Percentiles rank a stretch among this genome's conserved stretches.
Conservation (phyloP, 2,329 filamentous ascomycete species). For the Colletotrichum destructivum region DNA sequence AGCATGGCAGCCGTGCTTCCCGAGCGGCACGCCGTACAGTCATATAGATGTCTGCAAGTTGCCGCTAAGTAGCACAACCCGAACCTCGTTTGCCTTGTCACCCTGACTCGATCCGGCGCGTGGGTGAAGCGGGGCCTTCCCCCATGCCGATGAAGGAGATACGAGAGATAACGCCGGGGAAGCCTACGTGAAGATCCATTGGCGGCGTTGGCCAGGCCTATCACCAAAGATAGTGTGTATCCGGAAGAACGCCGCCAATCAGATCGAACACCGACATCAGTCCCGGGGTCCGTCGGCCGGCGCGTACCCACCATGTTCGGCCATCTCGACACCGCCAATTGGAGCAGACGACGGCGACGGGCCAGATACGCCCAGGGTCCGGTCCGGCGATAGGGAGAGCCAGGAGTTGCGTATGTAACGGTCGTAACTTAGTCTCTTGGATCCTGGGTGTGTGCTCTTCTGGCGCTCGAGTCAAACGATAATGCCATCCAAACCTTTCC, state of each 20-base stretch:
- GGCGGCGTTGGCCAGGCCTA: conserved; percentile 42
- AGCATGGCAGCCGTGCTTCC: background rate
- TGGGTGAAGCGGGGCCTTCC: conserved; percentile 11
- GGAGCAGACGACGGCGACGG: background rate
- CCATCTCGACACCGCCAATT: conserved; percentile 33
- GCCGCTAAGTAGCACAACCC: background rate
- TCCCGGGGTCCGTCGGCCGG: background rate
- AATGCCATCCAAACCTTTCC: background rate
- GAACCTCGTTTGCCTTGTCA: background rate
- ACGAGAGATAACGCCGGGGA: conserved; percentile 44
- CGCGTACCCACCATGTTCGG: conserved; percentile 21
- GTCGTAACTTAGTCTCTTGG: no score
- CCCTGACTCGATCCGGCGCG: conserved; percentile 29
- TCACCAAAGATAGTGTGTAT: background rate
- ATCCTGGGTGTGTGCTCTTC: background rate
- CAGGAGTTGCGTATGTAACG: no score
- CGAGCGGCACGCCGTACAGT: conserved; percentile 8
- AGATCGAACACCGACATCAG: conserved; percentile 21
- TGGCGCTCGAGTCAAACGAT: background rate
- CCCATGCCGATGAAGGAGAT: conserved; percentile 18
- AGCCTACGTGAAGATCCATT: conserved; percentile 35
- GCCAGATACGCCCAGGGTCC: background rate
- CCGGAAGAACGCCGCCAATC: conserved; percentile 31
- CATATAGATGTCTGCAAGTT: conserved; percentile 14
- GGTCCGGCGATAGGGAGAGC: conserved; percentile 4